Conservation (phyloP, 495 filamentous ascomycete genomes). For the Tricharina praecox region DNA sequence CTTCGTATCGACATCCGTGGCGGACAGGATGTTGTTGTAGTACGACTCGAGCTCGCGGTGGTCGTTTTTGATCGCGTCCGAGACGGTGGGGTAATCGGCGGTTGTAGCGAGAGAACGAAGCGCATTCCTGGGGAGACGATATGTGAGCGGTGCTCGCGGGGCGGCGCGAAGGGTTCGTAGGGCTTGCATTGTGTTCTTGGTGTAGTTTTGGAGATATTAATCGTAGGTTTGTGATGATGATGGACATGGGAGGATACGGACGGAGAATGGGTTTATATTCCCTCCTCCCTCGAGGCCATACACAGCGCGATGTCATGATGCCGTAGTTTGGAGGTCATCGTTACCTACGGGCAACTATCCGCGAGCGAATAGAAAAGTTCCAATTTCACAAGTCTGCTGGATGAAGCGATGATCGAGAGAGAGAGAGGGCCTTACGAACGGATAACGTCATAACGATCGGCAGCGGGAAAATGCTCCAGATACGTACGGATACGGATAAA, state of each 20-base stretch:
- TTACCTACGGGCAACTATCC: neutral
- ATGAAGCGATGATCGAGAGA: neutral
- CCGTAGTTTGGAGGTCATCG: neutral
- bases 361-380: neutral
- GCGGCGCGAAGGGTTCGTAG: neutral
- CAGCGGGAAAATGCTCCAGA: too few species aligned
- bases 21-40: conserved; percentile 39
- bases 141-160: neutral
- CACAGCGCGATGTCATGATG: neutral
- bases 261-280: neutral
- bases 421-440: neutral
- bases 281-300: neutral
- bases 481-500: too few species aligned
- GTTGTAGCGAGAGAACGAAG: neutral
- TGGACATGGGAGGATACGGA: neutral
- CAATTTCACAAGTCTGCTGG: neutral
- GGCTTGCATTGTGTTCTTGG: neutral
- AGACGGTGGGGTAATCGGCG: conserved; percentile 26
- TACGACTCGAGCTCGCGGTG: conserved; percentile 44
- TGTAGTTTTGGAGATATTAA: neutral
- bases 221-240: neutral
- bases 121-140: neutral
- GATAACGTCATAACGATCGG: neutral
- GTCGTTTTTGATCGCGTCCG: conserved; percentile 43
- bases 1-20: conserved; percentile 34